Base-by-base conservation (phyloP, 306 rosid species). In the Dicorynia guianensis region DNA sequence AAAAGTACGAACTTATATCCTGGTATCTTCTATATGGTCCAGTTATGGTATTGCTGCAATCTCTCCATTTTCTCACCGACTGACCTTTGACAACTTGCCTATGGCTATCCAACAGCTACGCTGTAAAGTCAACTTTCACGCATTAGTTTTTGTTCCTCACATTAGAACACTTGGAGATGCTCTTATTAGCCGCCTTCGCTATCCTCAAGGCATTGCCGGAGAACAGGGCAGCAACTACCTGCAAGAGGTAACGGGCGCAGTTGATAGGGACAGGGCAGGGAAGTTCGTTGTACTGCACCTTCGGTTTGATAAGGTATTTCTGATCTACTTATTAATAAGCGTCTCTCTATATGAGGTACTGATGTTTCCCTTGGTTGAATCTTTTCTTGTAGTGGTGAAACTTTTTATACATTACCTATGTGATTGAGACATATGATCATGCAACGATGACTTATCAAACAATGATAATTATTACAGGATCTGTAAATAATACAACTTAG, bases 21-120 rank as follows among this genome's bases (percentile, higher is more conserved):
- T 19, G 11, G 72, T 65, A 17, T 56, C 44, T 48, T 75, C 40
- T 75, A 5, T 69, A 35, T 81, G 81, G 50, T 83, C 67, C 90
- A 95, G 99, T 80, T 89, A 89, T 77, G 93, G 93, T 49, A 77
- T 95, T 69, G 97, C 97, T 87, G 99, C 98, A 20, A 86, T 95
- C 52, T 82, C 99, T 48, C 99, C 99, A 18, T 95, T 95, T 80
- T 92, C 99, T 74, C 99, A 95, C 71, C 99, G 99, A 18, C 82
- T 95, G 78, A 77, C 91, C 71, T 95, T 90, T 82, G 98, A 95
- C 85, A 92, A 84, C 89, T 80, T 95, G 85, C 91, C 99, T 25
- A 79, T 74, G 93, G 93, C 90, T 74, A 95, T 92, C 71, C 99
- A 95, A 76, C 87, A 86, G 57, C 83, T 95, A 17, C 95, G 98